Conservation (phyloP, 202 grass and related monocot genomes). For the Bolboschoenoplectus hybrid region DNA sequence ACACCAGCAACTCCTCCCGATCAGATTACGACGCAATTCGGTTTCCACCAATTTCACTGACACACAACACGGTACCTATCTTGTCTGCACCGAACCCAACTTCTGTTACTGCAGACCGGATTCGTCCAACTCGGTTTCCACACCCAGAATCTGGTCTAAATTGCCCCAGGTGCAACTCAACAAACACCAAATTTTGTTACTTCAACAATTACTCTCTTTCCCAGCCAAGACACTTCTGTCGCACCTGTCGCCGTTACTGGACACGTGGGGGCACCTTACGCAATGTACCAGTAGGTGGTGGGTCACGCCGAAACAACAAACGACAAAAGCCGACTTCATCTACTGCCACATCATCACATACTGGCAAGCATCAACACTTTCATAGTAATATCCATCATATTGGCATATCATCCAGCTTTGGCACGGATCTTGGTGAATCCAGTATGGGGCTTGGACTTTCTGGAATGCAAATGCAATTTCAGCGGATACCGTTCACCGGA, state of each 20-base stretch:
- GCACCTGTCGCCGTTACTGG: constrained; percentile 82
- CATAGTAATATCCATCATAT: not conserved
- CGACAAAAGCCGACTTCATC: constrained; percentile 48
- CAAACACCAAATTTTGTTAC: constrained; percentile 98
- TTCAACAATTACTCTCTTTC: constrained; percentile 94
- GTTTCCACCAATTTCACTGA: constrained; percentile 49
- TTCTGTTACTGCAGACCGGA: constrained; percentile 63
- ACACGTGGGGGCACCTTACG: constrained; percentile 77
- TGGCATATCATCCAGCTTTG: not conserved
- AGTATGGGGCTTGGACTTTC: constrained; percentile 28
- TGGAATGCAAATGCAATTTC: constrained; percentile 41
- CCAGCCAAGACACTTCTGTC: constrained; percentile 93
- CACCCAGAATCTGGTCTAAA: constrained; percentile 78
- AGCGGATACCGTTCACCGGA: constrained; percentile 8
- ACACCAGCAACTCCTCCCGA: not conserved
- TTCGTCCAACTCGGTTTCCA: constrained; percentile 61
- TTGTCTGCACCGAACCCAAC: constrained; percentile 46
- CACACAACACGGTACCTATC: constrained; percentile 36
- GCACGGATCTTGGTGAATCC: constrained; percentile 37
- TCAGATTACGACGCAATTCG: constrained; percentile 35
- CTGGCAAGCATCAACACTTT: constrained; percentile 16
- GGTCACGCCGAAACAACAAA: constrained; percentile 66
- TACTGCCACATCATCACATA: not conserved
- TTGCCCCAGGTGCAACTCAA: constrained; percentile 85
- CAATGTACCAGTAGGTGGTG: constrained; percentile 72